Evolutionary conservation across 1,284 basidiomycete genomes (phyloP), one percentile per base, ranked within the genome.

Genomic region (Tilletia indica): DNA sequence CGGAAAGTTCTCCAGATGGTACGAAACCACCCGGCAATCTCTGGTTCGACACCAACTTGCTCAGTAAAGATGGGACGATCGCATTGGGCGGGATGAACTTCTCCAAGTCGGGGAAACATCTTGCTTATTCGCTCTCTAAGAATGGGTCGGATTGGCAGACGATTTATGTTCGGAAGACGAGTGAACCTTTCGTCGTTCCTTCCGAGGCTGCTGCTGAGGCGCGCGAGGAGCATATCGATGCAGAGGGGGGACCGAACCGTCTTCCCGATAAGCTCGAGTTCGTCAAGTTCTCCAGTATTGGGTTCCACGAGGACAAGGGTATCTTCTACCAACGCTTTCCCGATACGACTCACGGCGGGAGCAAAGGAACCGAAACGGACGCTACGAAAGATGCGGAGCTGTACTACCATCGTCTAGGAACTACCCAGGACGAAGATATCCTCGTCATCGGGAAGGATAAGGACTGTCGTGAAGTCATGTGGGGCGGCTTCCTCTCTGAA

Each of bases 321-420:
- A 68, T 84, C 68, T 82, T 84, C 70, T 84, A 83, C 74, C 81
- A 82, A 71, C 74, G 73, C 36, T 83, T 73, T 71, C 82, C 82
- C 19, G 58, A 66, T n/a, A 74, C 70, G 16, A 49, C 38, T 16
- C 70, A 48, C n/a, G 77, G 76, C n/a, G 67, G 67, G 21, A 80
- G 82, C 77, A 75, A 77, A 54, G 82, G 82, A 21, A 82, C 80
- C 12, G 81, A 82, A 70, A 84, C 80, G 39, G 80, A 82, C 49
- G 78, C 76, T 68, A 82, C 77, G 72, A 77, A 78, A 56, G 78
- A 83, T 49, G 82, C 82, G 0, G 74, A 76, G 72, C 77, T 84
- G 25, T 82, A 74, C 74, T 84, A 81, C 74, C 82, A 84, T 71
- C 70, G 72, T 19, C 71, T 84, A 45, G 82, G 82, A 45, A 80